Conservation (phyloP, 1,139 yeast species). For the Spencermartinsiella ligniputridi region DNA sequence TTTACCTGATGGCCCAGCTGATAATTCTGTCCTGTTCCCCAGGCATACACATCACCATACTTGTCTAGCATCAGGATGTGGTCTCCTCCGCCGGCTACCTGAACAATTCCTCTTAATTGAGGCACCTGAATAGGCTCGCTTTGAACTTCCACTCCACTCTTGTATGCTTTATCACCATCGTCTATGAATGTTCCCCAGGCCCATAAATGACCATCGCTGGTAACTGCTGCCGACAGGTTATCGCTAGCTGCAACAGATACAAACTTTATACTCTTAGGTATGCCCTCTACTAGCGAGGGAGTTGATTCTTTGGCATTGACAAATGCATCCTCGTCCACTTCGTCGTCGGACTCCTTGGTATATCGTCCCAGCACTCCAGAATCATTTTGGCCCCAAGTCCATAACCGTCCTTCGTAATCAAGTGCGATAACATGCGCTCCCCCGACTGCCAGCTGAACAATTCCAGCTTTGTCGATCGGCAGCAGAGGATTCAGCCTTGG, state of each 20-base stretch:
- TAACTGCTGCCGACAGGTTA: conserved; percentile 75
- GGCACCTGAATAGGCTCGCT: conserved; percentile 60
- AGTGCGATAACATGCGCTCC: conserved; percentile 92
- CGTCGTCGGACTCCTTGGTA: conserved; percentile 49
- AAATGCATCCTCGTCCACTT: conserved; percentile 74
- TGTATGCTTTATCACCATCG: conserved; percentile 86
- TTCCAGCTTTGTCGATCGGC: conserved; percentile 53
- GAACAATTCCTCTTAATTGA: conserved; percentile 67
- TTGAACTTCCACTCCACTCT: conserved; percentile 61
- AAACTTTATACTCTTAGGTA: conserved; percentile 55
- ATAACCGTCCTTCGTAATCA: conserved; percentile 64
- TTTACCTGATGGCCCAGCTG: conserved; percentile 69
- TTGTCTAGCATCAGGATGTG: conserved; percentile 80
- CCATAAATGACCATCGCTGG: conserved; percentile 80
- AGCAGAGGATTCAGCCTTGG: conserved; percentile 85
- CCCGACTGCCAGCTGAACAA: conserved; percentile 87
- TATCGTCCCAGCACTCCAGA: conserved; percentile 91
- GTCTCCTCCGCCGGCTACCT: conserved; percentile 88
- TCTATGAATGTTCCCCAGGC: conserved; percentile 97
- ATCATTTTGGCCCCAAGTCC: conserved; percentile 99
- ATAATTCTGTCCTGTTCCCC: conserved; percentile 96
- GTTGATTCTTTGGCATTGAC: conserved; percentile 85
- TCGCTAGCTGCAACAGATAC: conserved; percentile 92
- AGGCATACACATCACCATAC: conserved; percentile 84
- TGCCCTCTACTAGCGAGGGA: conserved; percentile 68